Evolutionary conservation across 805 yeast species (phyloP), one percentile per base, ranked within the genome.

Genomic region (Starmerella floris): DNA sequence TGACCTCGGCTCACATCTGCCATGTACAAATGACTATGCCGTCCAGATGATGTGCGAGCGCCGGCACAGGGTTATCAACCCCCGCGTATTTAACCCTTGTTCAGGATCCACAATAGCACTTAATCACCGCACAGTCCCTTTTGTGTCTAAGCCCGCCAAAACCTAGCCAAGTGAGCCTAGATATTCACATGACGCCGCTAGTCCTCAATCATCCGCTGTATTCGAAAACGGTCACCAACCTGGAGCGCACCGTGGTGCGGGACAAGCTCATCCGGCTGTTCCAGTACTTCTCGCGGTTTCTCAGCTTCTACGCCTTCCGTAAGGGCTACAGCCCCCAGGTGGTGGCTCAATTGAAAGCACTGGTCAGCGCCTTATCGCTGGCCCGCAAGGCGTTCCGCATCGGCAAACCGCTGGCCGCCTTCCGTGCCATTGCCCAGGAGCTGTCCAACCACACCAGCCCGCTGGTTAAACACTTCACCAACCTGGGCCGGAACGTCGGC

Each of bases 321-420:
- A 63, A 67, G 51, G 83, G 83, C 19, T 73, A 64, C 56, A 54
- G 74, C 23, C 58, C 58, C 42, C 69, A 67, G 41, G 50, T 67
- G 6, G 70, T 78, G 27, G 60, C 62, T 37, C 59, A 71, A 45
- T 69, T 76, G 58, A 71, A 70, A 51, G 65, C 69, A 20, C 60
- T 84, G 48, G 82, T 78, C 62, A 59, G 58, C 35, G 76, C 79
- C 50, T 70, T 83, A 25, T 71, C 83, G 2, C 60, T 78, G 45
- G 69, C 83, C 49, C 76, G 97, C 60, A 88, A 88, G 65, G 77
- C 85, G 20, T 64, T 87, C 67, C 74, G 96, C 56, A 76, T 79
- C 56, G 73, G 84, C 49, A 87, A 85, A 63, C 94, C 94, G 1
- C 64, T 87, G 55, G 53, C 53, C 37, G 84, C 79, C 58, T 56